These are phyloP conservation scores for Agrocybe praecox DNA, from an alignment of 768 basidiomycete species.

Conservation along the genomic window DNA sequence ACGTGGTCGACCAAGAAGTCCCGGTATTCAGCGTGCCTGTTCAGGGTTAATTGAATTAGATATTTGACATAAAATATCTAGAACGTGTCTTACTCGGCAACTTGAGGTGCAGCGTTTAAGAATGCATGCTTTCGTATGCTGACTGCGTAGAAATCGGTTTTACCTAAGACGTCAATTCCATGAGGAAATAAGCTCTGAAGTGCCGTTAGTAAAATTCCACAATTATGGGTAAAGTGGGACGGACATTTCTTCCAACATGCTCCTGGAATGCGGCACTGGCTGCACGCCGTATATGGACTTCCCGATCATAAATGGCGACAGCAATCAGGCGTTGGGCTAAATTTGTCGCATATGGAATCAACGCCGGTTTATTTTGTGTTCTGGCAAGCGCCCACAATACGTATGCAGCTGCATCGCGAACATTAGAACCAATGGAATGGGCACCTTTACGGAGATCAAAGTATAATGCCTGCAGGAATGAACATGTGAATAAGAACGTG, in stretches of 20 bases:
- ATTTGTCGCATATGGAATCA: conserved; percentile 60
- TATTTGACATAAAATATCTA: background rate
- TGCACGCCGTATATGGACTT: conserved; percentile 91
- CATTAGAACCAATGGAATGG: conserved; percentile 92
- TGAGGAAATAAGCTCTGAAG: conserved; percentile 84
- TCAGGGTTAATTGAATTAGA: conserved; percentile 9
- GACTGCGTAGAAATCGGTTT: conserved; percentile 95
- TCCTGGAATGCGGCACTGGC: conserved; percentile 99
- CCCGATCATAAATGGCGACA: conserved; percentile 88
- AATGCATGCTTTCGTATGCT: conserved; percentile 86
- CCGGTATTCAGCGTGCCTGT: conserved; percentile 81
- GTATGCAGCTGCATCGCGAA: conserved; percentile 94
- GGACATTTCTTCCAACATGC: conserved; percentile 90
- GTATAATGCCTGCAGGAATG: conserved; percentile 67
- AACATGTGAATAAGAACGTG: background rate
- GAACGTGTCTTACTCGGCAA: conserved; percentile 69
- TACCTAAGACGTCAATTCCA: conserved; percentile 90
- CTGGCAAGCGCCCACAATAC: conserved; percentile 94
- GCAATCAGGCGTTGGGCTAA: conserved; percentile 76
- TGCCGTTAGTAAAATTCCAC: conserved; percentile 11
- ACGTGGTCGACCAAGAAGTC: conserved; percentile 71
- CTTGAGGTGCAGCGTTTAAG: conserved; percentile 80
- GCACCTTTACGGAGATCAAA: conserved; percentile 93
- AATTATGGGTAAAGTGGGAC: conserved; percentile 23
- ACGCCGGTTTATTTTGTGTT: conserved; percentile 58